Evolutionary conservation across 2,329 filamentous ascomycete genomes (phyloP), one percentile per base, ranked within the genome.

Genomic region (Neofusicoccum cordaticola): DNA sequence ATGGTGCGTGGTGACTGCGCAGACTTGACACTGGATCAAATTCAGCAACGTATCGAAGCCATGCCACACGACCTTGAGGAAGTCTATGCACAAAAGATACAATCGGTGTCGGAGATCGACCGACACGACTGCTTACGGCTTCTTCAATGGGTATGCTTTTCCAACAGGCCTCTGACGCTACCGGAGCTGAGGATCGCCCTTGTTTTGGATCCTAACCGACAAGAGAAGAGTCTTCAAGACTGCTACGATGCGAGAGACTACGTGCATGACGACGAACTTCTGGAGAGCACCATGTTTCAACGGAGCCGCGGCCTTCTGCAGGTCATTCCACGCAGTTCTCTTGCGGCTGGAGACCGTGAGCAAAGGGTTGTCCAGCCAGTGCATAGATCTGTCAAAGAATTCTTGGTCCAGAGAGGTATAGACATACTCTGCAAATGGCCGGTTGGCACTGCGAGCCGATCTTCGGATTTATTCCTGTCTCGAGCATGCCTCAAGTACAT

Each of bases 81-180:
- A 7, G 13, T 56, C 31, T 56, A 56, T 37, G 19, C 11, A 12
- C 35, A 56, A 17, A 35, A 19, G 17, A 15, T 56, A 17, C n/a
- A 22, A 12, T 42, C 17, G 19, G 15, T 56, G 11, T 37, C 52
- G 11, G 52, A 22, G 35, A 6, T 22, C 12, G 17, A 41, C 17
- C 52, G 52, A 3, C 17, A 37, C 35, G 35, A 13, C 4, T 56
- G 52, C 6, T 19, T 37, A 6, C 52, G 52, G 1, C 52, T 56
- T 12, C 37, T 56, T 37, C 52, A 56, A 42, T 56, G 52, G 52
- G 52, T 56, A 35, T 56, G 52, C 37, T 56, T 56, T 12, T 19
- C 52, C 17, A 56, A 35, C 17, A 19, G 52, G 1, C 52, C 52
- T 6, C 22, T 56, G 35, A 56, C 52, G 4, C 19, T 56, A 37